A percentile compares a stretch with the other conserved stretches of the same genome.
Evolutionary conservation across 2,329 filamentous ascomycete genomes (phyloP).

Genomic region (Drechslera avenae): DNA sequence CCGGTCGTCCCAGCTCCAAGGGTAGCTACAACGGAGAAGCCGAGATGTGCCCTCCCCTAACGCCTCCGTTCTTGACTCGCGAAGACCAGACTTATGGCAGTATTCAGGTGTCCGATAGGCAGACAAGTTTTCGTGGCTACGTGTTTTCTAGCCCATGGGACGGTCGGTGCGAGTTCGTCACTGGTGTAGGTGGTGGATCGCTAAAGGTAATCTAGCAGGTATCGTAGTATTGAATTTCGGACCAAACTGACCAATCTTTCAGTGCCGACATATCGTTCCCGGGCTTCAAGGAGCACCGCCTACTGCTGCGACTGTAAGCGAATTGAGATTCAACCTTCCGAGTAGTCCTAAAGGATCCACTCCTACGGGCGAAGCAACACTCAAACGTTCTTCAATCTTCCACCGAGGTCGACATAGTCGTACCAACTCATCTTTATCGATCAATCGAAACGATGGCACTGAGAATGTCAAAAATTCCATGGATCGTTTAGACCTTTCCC

Average conservation of each 20-base stretch:
- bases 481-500: slow-evolving; percentile 68
- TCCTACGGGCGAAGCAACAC: slow-evolving; percentile 36
- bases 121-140: slow-evolving; percentile 66
- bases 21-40: slow-evolving; percentile 23
- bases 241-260: not conserved
- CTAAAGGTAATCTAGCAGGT: slow-evolving; percentile 54
- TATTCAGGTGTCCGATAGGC: slow-evolving; percentile 50
- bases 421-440: slow-evolving; percentile 36
- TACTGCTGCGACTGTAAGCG: slow-evolving; percentile 66
- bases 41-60: slow-evolving; percentile 17
- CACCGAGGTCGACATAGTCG: slow-evolving; percentile 36
- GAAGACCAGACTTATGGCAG: slow-evolving; percentile 37
- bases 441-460: slow-evolving; percentile 18
- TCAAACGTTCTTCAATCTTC: slow-evolving; percentile 46
- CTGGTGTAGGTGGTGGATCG: slow-evolving; percentile 74
- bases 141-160: slow-evolving; percentile 86
- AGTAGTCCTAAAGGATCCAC: slow-evolving; percentile 51
- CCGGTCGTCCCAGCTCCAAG: slow-evolving; percentile 29
- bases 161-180: slow-evolving; percentile 82
- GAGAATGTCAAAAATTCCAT: slow-evolving; percentile 42
- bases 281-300: slow-evolving; percentile 46
- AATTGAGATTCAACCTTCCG: slow-evolving; percentile 88
- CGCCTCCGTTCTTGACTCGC: slow-evolving; percentile 27
- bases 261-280: slow-evolving; percentile 72
- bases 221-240: not conserved